A percentile compares a stretch with the other conserved stretches of the same genome.
phyloP scores from a whole-genome alignment of 352 stramenopile genomes.

The Phytophthora podocarpi region DNA sequence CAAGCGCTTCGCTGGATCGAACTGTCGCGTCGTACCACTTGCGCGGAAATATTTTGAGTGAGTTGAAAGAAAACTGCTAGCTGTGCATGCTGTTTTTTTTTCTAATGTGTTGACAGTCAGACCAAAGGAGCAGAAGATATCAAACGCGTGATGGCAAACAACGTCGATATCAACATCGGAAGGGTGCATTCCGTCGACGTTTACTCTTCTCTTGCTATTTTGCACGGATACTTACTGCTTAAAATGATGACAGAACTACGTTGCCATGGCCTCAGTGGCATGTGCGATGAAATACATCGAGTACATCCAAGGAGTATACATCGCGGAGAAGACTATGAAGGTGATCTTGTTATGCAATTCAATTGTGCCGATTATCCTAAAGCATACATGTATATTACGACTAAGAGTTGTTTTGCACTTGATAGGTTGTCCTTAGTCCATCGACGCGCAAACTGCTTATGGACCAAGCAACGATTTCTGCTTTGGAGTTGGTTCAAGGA shows the following conservation, averaged over 20 bases:
- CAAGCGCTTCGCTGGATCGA: slow-evolving; percentile 57
- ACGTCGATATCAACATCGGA: slow-evolving; percentile 83
- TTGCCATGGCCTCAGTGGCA: slow-evolving; percentile 79
- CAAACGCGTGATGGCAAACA: slow-evolving; percentile 83
- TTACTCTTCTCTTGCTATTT: not conserved
- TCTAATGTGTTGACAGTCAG: slow-evolving; percentile 49
- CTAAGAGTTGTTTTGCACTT: slow-evolving; percentile 5
- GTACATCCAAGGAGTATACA: slow-evolving; percentile 85
- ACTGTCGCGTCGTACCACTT: slow-evolving; percentile 69
- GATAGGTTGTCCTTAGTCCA: slow-evolving; percentile 77
- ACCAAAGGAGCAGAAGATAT: slow-evolving; percentile 86
- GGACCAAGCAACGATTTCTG: slow-evolving; percentile 81
- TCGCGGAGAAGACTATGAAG: slow-evolving; percentile 86
- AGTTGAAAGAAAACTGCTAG: slow-evolving; percentile 2
- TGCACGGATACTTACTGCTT: not conserved
- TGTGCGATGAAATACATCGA: slow-evolving; percentile 89
- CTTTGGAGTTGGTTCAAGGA: slow-evolving; percentile 73
- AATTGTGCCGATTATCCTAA: not conserved
- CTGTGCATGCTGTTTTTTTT: not conserved
- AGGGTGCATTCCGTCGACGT: slow-evolving; percentile 37
- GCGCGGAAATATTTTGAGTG: slow-evolving; percentile 85
- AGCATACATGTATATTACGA: not conserved
- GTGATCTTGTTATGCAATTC: slow-evolving; percentile 21
- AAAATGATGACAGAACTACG: slow-evolving; percentile 66
- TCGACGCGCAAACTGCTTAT: slow-evolving; percentile 79